Base-by-base conservation (phyloP, 805 yeast genomes). In the Wickerhamiella nectarea region DNA sequence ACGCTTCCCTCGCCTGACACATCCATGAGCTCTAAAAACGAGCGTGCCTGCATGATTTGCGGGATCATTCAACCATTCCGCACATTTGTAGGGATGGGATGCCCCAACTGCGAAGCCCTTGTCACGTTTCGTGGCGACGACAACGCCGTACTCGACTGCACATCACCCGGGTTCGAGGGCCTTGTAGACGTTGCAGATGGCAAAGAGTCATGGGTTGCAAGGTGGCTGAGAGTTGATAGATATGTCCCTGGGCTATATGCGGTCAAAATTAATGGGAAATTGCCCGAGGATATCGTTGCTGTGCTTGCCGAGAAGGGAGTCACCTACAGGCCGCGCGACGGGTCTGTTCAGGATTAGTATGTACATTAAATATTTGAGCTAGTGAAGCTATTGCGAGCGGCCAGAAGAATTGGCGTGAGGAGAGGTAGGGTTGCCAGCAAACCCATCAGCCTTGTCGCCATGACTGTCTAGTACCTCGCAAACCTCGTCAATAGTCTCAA, bases 31-130 rank as follows among this genome's bases (percentile, higher is more conserved):
- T 65, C 73, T 28, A 73, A 78, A 64, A 70, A 80, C 8, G 94
- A 86, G 50, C 76, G 98, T 69, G 97, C 97, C 6, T 89, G 98
- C 57, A 83, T 89, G 95, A 73, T 91, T 46, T 89, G 98, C 64
- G 97, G 96, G 3, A 72, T 89, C 44, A 83, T 89, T 44, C 94
- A 84, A 56, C 76, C 94, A 4, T 73, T 80, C 45, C 49, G 66
- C 71, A 72, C 71, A 55, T 91, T 91, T 60, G 75, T 81, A 40
- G 78, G 77, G 46, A 75, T 75, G 15, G 97, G 97, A 6, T 89
- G 98, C 63, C 97, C 98, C 11, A 89, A 89, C 68, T 89, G 98
- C 65, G 97, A 85, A 56, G 77, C 87, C 43, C 75, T 89, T 22
- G 70, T 89, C 55, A 86, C 81, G 52, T 76, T 72, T 55, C 72